Percentiles rank a stretch among this genome's conserved stretches.
These are phyloP conservation scores for Thermothelomyces thermophilus DNA, from an alignment of 2,329 filamentous ascomycete genomes.

Conservation along the genomic window DNA sequence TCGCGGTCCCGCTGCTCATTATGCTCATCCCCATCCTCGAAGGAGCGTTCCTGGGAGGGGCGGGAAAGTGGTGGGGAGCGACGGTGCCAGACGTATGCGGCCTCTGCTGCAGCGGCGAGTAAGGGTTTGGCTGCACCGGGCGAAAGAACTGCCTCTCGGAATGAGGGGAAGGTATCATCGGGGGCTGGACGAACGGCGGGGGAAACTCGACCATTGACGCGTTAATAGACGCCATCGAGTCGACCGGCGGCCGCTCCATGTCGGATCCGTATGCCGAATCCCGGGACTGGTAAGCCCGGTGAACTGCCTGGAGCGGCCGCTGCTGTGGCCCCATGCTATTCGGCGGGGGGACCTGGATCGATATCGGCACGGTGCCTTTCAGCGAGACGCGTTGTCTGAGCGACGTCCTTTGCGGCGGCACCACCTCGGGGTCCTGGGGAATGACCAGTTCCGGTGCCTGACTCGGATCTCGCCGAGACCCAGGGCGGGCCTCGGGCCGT, in stretches of 20 bases:
- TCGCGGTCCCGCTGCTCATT: constrained; percentile 47
- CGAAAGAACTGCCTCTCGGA: constrained; percentile 54
- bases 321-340: constrained; percentile 32
- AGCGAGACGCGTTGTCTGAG: constrained; percentile 48
- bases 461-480: constrained; percentile 9
- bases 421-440: constrained; percentile 9
- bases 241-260: constrained; percentile 35
- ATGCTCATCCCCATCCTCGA: constrained; percentile 53
- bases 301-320: constrained; percentile 27
- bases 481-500: background rate
- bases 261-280: constrained; percentile 46
- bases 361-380: constrained; percentile 45
- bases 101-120: constrained; percentile 56
- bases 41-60: constrained; percentile 42
- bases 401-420: constrained; percentile 36
- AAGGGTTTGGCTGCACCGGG: constrained; percentile 55
- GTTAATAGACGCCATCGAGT: constrained; percentile 31
- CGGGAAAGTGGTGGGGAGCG: constrained; percentile 25
- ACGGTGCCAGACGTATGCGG: constrained; percentile 47
- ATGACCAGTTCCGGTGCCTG: constrained; percentile 15
- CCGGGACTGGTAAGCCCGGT: constrained; percentile 32
- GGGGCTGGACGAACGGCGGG: constrained; percentile 33
- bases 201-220: constrained; percentile 31
- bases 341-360: constrained; percentile 47
- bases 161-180: constrained; percentile 40